phyloP scores from a whole-genome alignment of 139 green algal genomes.

The Asterochloris erici region DNA sequence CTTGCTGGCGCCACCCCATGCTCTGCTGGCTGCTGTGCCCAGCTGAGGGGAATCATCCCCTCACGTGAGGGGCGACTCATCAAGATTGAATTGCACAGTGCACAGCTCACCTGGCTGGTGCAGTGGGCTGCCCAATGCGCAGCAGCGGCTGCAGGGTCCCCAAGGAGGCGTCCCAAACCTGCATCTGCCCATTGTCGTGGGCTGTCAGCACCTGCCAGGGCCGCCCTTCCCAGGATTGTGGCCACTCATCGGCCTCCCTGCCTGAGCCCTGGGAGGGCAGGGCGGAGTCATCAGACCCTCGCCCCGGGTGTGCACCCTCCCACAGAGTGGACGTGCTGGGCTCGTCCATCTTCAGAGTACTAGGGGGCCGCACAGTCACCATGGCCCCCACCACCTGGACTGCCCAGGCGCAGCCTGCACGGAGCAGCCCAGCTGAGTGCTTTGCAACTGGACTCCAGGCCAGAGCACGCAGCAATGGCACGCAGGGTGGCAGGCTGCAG shows the following conservation, averaged over 20 bases:
- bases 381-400: not conserved
- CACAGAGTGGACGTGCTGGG: not conserved
- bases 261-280: too few relatives aligned
- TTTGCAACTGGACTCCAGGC: not conserved
- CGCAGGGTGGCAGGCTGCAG: too few relatives aligned
- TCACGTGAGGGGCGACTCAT: too few relatives aligned
- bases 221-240: too few relatives aligned
- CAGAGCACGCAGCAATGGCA: too few relatives aligned
- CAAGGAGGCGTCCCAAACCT: slow-evolving; percentile 30
- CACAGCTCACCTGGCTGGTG: slow-evolving; percentile 19
- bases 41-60: too few relatives aligned
- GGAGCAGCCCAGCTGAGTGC: not conserved
- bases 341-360: not conserved
- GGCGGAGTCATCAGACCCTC: too few relatives aligned
- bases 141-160: slow-evolving; percentile 25
- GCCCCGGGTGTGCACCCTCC: too few relatives aligned
- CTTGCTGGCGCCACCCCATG: not conserved
- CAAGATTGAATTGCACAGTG: not conserved
- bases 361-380: not conserved
- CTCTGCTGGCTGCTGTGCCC: too few relatives aligned
- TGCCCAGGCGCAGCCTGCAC: slow-evolving; percentile 2
- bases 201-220: slow-evolving; percentile 43
- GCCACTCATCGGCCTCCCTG: too few relatives aligned
- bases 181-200: slow-evolving; percentile 32
- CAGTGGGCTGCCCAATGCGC: slow-evolving; percentile 20